Base-by-base conservation (phyloP, 2,329 filamentous ascomycete species). In the Aspergillus tubingensis region DNA sequence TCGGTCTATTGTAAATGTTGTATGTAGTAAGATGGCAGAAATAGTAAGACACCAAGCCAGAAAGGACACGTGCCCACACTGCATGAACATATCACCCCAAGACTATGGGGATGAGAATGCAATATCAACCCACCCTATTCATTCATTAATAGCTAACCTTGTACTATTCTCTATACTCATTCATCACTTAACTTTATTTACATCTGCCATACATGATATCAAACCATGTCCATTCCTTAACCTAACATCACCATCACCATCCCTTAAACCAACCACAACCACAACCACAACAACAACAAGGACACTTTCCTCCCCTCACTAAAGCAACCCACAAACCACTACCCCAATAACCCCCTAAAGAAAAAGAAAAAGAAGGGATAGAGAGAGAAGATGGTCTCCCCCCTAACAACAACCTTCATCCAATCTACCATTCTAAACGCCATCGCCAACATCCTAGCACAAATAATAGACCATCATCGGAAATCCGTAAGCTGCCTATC, bases 341-440 rank as follows among this genome's bases (percentile, higher is more conserved):
- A 5, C 30, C 19, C 17, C 17, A 53, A 30, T 23, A 5, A 21
- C 41, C 15, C 19, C n/a, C 15, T 23, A 13, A 43, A 13, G 30
- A 3, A 6, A 49, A 17, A 36, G 15, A 2, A 25, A 38, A 48
- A 36, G 30, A 17, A 15, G 27, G 5, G 27, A 15, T 8, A 23
- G 25, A 25, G 7, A 7, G 23, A 10, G 11, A 15, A 30, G 23
- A 49, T 25, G 25, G 23, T 27, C 47, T 76, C 73, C 52, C 65
- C 74, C 5, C 55, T 77, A 51, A 70, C 68, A 47, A 68, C 69
- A 60, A 76, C 75, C 25, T 67, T 76, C 32, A 69, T 76, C 54
- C 75, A 77, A 63, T 72, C 75, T 50, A 74, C 74, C 32, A 58
- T 74, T 39, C 67, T 77, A 3, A 77, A 77, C 62, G 74, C 73